Evolutionary conservation across 2,329 filamentous ascomycete species (phyloP).

Genomic region (Berkeleyomyces basicola): DNA sequence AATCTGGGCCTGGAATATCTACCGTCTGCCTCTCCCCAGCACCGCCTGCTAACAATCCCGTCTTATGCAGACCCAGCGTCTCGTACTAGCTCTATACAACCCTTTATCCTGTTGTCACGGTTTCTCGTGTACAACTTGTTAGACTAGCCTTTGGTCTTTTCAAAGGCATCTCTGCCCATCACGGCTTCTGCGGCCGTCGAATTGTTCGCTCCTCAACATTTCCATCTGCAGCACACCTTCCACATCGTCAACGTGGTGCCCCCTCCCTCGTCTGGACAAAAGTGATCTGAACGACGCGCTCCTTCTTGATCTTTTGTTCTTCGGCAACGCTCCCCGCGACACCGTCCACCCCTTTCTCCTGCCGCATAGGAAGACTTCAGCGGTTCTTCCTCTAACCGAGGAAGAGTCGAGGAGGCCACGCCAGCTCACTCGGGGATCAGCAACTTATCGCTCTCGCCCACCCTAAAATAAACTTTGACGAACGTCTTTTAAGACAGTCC

Average conservation of each 20-base stretch:
- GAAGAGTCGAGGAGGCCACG: slow-evolving; percentile 99
- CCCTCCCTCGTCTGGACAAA: slow-evolving; percentile 35
- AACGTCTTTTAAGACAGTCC: not conserved
- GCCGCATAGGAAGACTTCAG: slow-evolving; percentile 98
- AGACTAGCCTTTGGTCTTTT: slow-evolving; percentile 42
- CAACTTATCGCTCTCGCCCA: slow-evolving; percentile 86
- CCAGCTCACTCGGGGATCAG: slow-evolving; percentile 78
- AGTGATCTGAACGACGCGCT: slow-evolving; percentile 33
- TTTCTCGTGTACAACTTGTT: slow-evolving; percentile 6
- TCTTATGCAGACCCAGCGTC: not conserved
- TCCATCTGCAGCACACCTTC: slow-evolving; percentile 45
- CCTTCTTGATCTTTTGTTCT: slow-evolving; percentile 33
- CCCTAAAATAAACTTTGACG: slow-evolving; percentile 62
- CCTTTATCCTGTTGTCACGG: not conserved
- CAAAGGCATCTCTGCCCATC: slow-evolving; percentile 42
- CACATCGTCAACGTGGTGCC: slow-evolving; percentile 52
- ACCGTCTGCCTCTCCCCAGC: not conserved
- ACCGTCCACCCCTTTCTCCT: slow-evolving; percentile 60
- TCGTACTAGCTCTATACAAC: not conserved
- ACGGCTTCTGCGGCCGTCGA: slow-evolving; percentile 48
- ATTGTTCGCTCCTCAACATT: slow-evolving; percentile 53
- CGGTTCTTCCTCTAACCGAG: slow-evolving; percentile 98
- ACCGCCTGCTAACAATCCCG: slow-evolving; percentile 1
- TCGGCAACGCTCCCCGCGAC: slow-evolving; percentile 32
- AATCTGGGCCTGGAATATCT: not conserved